Evolutionary conservation across 352 stramenopile species (phyloP).

Genomic region (Pythium utonaiense): DNA sequence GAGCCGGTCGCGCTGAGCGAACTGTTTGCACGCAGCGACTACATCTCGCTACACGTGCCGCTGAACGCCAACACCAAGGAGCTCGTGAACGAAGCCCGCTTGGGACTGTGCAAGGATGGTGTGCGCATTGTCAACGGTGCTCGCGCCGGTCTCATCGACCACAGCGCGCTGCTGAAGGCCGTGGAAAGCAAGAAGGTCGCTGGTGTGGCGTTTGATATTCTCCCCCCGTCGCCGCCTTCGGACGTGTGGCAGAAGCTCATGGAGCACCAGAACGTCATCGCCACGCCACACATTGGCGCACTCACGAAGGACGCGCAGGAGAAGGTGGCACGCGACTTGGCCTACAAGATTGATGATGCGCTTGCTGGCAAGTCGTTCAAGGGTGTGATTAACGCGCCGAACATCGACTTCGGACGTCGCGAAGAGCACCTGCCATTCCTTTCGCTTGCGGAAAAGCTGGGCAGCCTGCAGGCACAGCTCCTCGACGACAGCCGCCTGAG

Average conservation of each 20-base stretch:
- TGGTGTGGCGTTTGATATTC: conserved; percentile 72
- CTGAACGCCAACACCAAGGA: conserved; percentile 93
- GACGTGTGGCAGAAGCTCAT: conserved; percentile 75
- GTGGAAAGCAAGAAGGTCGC: conserved; percentile 81
- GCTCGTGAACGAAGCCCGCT: conserved; percentile 79
- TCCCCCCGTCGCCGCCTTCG: conserved; percentile 41
- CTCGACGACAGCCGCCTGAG: conserved; percentile 68
- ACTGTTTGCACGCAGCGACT: conserved; percentile 91
- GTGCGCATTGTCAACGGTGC: conserved; percentile 94
- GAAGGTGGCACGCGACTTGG: conserved; percentile 88
- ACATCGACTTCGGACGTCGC: conserved; percentile 84
- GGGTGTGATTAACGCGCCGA: conserved; percentile 95
- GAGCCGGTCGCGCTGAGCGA: conserved; percentile 83
- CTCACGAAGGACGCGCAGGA: conserved; percentile 94
- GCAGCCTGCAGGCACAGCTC: conserved; percentile 82
- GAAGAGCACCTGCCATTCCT: conserved; percentile 83
- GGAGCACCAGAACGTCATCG: conserved; percentile 87
- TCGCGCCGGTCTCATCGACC: conserved; percentile 92
- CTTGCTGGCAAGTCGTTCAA: conserved; percentile 90
- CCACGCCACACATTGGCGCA: conserved; percentile 94
- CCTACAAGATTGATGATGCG: conserved; percentile 90
- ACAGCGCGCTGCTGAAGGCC: conserved; percentile 83
- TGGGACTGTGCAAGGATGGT: conserved; percentile 89
- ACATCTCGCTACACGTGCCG: conserved; percentile 95
- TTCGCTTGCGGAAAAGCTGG: conserved; percentile 90